phyloP scores from a whole-genome alignment of 176 grass and related monocot species.

The Panicum miliaceum region DNA sequence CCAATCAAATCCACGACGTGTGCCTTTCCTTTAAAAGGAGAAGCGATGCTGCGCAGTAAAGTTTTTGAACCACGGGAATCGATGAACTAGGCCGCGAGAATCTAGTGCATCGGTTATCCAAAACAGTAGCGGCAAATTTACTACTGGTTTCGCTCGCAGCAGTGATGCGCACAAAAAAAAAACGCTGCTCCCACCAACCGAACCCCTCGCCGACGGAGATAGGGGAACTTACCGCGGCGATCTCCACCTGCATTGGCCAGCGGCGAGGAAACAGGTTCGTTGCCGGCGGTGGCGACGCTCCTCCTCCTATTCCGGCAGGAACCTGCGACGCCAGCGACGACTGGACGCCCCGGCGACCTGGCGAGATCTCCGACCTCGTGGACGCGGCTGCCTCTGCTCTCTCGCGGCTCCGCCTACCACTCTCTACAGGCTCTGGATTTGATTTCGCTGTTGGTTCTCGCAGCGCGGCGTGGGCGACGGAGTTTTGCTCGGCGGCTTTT shows the following conservation, averaged over 20 bases:
- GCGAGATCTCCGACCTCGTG: conserved; percentile 41
- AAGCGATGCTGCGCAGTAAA: not conserved
- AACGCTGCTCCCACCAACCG: conserved; percentile 36
- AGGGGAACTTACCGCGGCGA: conserved; percentile 29
- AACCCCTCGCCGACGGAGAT: not conserved
- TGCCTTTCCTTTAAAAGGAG: conserved; percentile 41
- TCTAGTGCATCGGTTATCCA: conserved; percentile 25
- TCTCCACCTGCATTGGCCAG: conserved; percentile 34
- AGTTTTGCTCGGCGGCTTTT: conserved; percentile 40
- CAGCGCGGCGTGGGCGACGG: conserved; percentile 45
- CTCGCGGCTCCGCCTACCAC: conserved; percentile 27
- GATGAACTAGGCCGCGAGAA: conserved; percentile 31
- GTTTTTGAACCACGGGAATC: conserved; percentile 37
- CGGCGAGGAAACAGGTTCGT: not conserved
- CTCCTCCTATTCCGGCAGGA: not conserved
- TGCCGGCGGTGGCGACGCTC: not conserved
- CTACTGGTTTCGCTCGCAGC: not conserved
- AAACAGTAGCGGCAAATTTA: conserved; percentile 27
- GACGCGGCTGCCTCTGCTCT: not conserved
- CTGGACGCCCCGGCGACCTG: not conserved
- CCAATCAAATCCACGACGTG: conserved; percentile 39
- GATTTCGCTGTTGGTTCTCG: conserved; percentile 33
- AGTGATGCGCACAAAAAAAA: not conserved
- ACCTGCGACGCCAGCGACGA: not conserved
- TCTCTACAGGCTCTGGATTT: conserved; percentile 24